Evolutionary conservation across 75 land plant species (phyloP).

Genomic region (Ceratopteris richardii): DNA sequence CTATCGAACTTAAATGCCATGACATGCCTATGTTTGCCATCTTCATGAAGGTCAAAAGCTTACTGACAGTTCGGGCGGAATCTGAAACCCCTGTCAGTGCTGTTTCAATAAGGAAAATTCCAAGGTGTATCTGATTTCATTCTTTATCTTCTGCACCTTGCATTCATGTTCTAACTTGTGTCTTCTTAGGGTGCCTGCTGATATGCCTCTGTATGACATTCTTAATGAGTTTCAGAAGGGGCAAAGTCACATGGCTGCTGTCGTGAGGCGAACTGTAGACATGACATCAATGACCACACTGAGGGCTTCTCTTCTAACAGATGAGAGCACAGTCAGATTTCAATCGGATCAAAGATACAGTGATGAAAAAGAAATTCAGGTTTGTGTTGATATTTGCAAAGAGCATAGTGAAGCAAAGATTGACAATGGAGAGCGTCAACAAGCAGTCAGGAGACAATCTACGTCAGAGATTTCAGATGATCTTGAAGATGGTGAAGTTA

Average conservation of each 20-base stretch:
- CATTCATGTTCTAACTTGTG: background rate
- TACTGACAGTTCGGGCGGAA: slow-evolving; percentile 89
- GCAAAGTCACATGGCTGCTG: slow-evolving; percentile 98
- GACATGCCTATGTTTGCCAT: background rate
- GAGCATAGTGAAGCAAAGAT: too few species aligned
- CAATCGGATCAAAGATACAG: too few species aligned
- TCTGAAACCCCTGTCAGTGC: slow-evolving; percentile 95
- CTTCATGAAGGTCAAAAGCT: slow-evolving; percentile 72
- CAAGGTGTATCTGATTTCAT: slow-evolving; percentile 50
- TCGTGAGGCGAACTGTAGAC: slow-evolving; percentile 30
- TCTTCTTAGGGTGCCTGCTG: slow-evolving; percentile 71
- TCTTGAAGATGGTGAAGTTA: slow-evolving; percentile 85
- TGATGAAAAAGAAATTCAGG: too few species aligned
- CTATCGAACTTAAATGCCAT: background rate
- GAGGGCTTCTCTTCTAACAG: too few species aligned
- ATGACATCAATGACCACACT: background rate
- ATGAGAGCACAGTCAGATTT: too few species aligned
- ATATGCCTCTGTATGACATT: slow-evolving; percentile 95
- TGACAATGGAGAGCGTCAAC: too few species aligned
- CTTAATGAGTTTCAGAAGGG: slow-evolving; percentile 98
- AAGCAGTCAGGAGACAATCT: background rate
- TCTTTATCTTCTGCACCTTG: background rate
- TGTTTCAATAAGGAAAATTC: slow-evolving; percentile 88
- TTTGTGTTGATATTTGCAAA: too few species aligned
- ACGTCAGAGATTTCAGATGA: slow-evolving; percentile 30